Percentiles rank a stretch among this genome's conserved stretches.
Conservation (phyloP, 805 yeast genomes). For the Ogataea pilisensis region DNA sequence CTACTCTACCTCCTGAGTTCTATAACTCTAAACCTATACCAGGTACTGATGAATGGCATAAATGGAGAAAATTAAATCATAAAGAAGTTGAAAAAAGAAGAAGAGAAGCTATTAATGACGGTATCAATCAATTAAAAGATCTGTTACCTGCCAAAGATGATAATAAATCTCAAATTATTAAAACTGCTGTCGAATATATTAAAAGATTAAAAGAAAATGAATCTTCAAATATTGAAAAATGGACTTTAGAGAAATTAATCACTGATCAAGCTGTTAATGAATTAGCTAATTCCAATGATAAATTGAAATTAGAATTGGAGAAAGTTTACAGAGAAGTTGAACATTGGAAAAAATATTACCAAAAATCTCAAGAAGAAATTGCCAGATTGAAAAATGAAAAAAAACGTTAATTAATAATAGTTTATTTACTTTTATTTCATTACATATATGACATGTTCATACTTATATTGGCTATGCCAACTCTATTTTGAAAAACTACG, state of each 20-base stretch:
- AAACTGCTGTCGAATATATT: constrained; percentile 86
- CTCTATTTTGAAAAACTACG: too few relatives aligned
- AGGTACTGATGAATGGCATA: constrained; percentile 83
- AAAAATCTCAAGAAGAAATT: constrained; percentile 16
- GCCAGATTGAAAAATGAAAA: constrained; percentile 9
- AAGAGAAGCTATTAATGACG: constrained; percentile 81
- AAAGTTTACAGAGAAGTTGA: constrained; percentile 91
- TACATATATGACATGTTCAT: too few relatives aligned
- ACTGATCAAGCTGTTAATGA: constrained; percentile 90
- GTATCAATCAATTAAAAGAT: constrained; percentile 76
- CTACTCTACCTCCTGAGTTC: constrained; percentile 15
- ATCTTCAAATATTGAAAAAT: constrained; percentile 83
- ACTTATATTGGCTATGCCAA: too few relatives aligned
- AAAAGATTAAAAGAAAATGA: constrained; percentile 87
- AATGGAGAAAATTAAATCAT: constrained; percentile 81
- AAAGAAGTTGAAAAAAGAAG: constrained; percentile 94
- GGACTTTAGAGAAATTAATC: constrained; percentile 89
- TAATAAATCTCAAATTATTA: constrained; percentile 86
- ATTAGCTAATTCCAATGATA: constrained; percentile 78
- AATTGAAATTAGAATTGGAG: constrained; percentile 81
- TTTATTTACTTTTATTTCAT: too few relatives aligned
- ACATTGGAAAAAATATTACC: constrained; percentile 58
- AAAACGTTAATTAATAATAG: too few relatives aligned
- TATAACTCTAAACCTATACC: constrained; percentile 48
- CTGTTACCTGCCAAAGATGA: constrained; percentile 79